Conservation (phyloP, 306 rosid species). For the Bauhinia variegata region DNA sequence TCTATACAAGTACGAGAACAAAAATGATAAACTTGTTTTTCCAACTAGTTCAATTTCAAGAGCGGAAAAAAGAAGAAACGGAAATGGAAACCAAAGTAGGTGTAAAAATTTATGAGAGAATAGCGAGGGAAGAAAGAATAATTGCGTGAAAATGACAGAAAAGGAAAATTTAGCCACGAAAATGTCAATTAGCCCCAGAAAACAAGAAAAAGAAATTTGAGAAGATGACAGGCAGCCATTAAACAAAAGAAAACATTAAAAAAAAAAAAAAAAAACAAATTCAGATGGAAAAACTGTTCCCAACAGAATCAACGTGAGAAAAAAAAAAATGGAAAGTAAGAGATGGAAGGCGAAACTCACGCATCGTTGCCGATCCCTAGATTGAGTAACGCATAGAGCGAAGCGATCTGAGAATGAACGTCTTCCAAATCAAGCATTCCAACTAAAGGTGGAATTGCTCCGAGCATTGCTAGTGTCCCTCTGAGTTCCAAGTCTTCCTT, state of each 20-base stretch:
- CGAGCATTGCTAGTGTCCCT: conserved; percentile 79
- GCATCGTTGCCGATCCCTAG: conserved; percentile 90
- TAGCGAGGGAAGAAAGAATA: conserved; percentile 20
- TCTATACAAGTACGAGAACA: conserved; percentile 1
- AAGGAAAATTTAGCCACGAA: background rate
- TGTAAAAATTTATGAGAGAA: background rate
- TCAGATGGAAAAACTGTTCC: background rate
- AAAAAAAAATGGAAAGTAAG: background rate
- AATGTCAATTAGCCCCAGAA: background rate
- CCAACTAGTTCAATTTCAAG: conserved; percentile 7
- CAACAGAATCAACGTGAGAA: background rate
- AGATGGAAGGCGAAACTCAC: conserved; percentile 52
- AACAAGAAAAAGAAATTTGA: background rate
- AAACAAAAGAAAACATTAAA: background rate
- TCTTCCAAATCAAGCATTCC: conserved; percentile 83
- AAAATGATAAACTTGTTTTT: conserved; percentile 28
- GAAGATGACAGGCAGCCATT: conserved; percentile 26
- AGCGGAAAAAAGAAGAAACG: background rate
- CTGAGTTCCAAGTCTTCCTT: conserved; percentile 78
- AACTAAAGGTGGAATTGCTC: conserved; percentile 88
- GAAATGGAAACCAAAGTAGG: background rate
- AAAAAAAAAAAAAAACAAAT: background rate
- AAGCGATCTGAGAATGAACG: conserved; percentile 66
- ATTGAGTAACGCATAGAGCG: conserved; percentile 94
- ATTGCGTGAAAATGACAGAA: conserved; percentile 36